Evolutionary conservation across 1,139 yeast species (phyloP), one percentile per base, ranked within the genome.

Genomic region (Scheffersomyces parashehatae): DNA sequence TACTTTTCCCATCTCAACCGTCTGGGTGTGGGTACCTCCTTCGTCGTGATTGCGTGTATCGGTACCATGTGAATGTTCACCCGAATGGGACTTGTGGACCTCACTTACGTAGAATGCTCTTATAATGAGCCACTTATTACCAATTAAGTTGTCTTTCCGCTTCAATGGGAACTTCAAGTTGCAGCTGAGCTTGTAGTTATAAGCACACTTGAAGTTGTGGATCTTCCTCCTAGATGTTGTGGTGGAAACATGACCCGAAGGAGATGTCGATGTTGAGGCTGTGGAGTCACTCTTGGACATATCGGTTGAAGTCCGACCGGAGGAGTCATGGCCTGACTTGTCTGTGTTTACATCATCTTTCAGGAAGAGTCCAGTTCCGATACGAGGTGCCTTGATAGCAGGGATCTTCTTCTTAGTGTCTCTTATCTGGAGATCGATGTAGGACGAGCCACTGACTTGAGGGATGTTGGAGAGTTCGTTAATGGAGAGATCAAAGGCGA

Each of bases 401-500:
- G 36, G 43, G 26, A 20, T 36, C 36, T 32, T 26, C 14, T n/a
- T 13, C 28, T 42, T 45, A 20, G 52, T 50, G 41, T 74, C 77
- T 44, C 67, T 65, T 5, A 73, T 63, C 33, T 66, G 64, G 2
- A 73, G 49, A 33, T 83, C 82, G 26, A 89, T 79, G 53, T 65
- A 83, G 53, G 93, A 83, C 36, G 70, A 62, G 0, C 96, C 96
- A 2, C 81, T 72, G 2, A 86, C 77, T 53, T 88, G 89, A 0
- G 98, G 98, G 32, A 91, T 80, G 58, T 91, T 91, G 28, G 84
- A 76, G 40, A 91, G 70, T 53, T 88, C 95, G 46, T 81, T 78
- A 42, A 91, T 76, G 15, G 76, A 66, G 32, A 90, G 66, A 24
- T 73, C 65, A 39, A 89, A 72, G 41, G 79, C 68, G 62, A 88